Conservation (phyloP, 2,329 filamentous ascomycete species). For the Amesomyces nigricolor region DNA sequence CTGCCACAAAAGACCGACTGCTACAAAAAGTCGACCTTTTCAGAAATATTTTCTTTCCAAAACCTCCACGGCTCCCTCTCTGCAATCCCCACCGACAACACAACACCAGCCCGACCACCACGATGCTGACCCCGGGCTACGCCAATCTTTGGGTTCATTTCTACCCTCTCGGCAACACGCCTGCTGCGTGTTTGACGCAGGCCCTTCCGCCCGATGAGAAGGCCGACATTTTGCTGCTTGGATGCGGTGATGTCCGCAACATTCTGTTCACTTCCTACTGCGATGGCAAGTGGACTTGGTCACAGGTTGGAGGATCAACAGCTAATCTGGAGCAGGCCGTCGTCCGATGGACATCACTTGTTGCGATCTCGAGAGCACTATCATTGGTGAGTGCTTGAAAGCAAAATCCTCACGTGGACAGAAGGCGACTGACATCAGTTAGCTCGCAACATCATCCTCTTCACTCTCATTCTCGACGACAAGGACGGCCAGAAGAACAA, state of each 20-base stretch:
- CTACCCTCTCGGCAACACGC: slow-evolving; percentile 49
- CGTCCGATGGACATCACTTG: slow-evolving; percentile 43
- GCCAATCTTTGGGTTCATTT: slow-evolving; percentile 31
- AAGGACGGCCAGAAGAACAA: slow-evolving; percentile 27
- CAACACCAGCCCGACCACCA: neutral
- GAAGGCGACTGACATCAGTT: slow-evolving; percentile 7
- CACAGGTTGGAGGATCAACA: slow-evolving; percentile 31
- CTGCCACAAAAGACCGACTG: too few species aligned
- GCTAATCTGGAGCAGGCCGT: neutral
- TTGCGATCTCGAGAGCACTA: slow-evolving; percentile 44
- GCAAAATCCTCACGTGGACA: neutral
- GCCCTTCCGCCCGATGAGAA: slow-evolving; percentile 42
- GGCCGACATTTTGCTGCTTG: slow-evolving; percentile 46
- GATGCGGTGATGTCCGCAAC: slow-evolving; percentile 52
- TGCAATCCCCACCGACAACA: neutral
- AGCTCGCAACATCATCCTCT: slow-evolving; percentile 51
- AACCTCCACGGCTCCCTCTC: neutral
- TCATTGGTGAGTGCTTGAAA: slow-evolving; percentile 40
- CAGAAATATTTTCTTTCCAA: too few species aligned
- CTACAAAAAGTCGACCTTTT: too few species aligned
- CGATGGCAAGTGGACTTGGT: slow-evolving; percentile 27
- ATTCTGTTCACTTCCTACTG: slow-evolving; percentile 49
- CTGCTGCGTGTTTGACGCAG: slow-evolving; percentile 44
- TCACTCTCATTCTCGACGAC: slow-evolving; percentile 43
- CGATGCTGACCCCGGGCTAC: slow-evolving; percentile 35